Conservation (phyloP, 768 basidiomycete genomes). For the Trametes cubensis region DNA sequence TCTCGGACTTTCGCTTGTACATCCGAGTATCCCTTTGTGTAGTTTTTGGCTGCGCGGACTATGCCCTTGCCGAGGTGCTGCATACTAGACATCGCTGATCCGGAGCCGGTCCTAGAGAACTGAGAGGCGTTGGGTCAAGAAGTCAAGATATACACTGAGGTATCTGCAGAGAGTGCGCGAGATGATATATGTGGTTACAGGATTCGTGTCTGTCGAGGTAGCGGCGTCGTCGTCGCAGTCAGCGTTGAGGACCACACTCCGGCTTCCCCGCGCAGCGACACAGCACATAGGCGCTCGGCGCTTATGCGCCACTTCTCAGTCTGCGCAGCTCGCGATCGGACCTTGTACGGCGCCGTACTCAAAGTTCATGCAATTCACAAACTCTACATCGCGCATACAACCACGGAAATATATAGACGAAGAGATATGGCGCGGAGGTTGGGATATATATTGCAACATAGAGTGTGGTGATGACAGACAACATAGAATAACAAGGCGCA, state of each 20-base stretch:
- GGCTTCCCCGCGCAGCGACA: neutral
- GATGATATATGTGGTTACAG: neutral
- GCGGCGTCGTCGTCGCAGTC: slow-evolving; percentile 1
- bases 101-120: neutral
- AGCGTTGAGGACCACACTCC: neutral
- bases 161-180: neutral
- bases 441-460: too few species aligned
- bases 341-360: too few species aligned
- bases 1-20: slow-evolving; percentile 94
- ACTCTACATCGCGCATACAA: too few species aligned
- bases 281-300: neutral
- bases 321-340: neutral
- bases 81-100: slow-evolving; percentile 41
- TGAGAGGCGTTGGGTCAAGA: neutral
- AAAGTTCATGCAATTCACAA: too few species aligned
- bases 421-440: too few species aligned
- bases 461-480: too few species aligned
- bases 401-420: too few species aligned
- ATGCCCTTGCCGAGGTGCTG: slow-evolving; percentile 86
- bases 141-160: neutral
- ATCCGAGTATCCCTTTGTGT: slow-evolving; percentile 95
- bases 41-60: slow-evolving; percentile 90
- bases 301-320: neutral
- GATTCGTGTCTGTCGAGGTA: neutral
- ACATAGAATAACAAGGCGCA: too few species aligned